These are phyloP conservation scores for Solioccasus polychromus DNA, from an alignment of 768 basidiomycete species.

Conservation along the genomic window DNA sequence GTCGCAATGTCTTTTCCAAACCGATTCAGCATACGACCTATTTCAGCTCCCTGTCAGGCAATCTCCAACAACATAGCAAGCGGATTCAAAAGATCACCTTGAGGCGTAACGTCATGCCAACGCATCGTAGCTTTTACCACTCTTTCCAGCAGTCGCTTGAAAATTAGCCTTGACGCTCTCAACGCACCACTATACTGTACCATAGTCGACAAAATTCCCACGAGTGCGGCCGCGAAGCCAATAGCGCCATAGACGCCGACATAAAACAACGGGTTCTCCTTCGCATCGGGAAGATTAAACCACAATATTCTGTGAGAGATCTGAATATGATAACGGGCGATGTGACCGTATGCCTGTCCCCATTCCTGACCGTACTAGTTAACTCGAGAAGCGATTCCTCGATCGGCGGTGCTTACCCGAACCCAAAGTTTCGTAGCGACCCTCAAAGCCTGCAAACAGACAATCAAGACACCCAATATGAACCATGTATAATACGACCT, in stretches of 20 bases:
- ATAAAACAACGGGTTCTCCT: slow-evolving; percentile 67
- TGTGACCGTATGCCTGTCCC: slow-evolving; percentile 26
- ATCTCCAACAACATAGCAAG: not conserved
- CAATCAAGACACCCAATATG: slow-evolving; percentile 20
- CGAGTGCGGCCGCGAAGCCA: slow-evolving; percentile 47
- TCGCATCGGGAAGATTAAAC: slow-evolving; percentile 44
- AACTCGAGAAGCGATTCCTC: not conserved
- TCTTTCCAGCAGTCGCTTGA: slow-evolving; percentile 55
- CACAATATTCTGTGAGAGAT: slow-evolving; percentile 3
- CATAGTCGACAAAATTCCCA: slow-evolving; percentile 43
- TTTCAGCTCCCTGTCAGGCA: not conserved
- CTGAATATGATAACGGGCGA: slow-evolving; percentile 17
- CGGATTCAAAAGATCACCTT: slow-evolving; percentile 47
- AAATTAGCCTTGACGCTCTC: slow-evolving; percentile 35
- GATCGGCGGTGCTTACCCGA: slow-evolving; percentile 13
- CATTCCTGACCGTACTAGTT: slow-evolving; percentile 22
- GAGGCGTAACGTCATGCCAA: slow-evolving; percentile 81
- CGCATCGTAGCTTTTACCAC: slow-evolving; percentile 83
- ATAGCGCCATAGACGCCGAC: slow-evolving; percentile 65
- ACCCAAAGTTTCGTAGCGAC: slow-evolving; percentile 32
- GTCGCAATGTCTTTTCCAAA: slow-evolving; percentile 89
- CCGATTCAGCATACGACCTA: slow-evolving; percentile 82
- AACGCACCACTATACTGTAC: slow-evolving; percentile 58
- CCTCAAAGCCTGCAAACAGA: slow-evolving; percentile 23
- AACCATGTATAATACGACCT: slow-evolving; percentile 34